Conservation (phyloP, 768 basidiomycete genomes). For the Lactarius deliciosus region DNA sequence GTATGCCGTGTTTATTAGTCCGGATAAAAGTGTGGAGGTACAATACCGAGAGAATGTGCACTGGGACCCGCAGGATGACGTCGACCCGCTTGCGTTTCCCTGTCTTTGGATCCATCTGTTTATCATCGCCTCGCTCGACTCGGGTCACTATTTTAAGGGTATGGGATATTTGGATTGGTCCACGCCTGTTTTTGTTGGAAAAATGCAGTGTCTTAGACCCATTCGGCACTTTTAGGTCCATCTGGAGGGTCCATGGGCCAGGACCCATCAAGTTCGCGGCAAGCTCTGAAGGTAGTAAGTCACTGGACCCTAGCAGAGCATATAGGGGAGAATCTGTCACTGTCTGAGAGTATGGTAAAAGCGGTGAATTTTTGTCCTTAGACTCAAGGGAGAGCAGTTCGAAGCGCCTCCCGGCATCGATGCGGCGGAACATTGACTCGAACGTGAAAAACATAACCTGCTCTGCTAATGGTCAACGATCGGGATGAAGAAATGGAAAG, state of each 20-base stretch:
- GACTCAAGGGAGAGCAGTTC: slow-evolving; percentile 11
- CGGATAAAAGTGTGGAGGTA: slow-evolving; percentile 20
- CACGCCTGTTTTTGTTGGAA: slow-evolving; percentile 75
- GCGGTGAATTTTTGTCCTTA: slow-evolving; percentile 37
- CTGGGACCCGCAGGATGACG: slow-evolving; percentile 80
- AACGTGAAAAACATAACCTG: slow-evolving; percentile 78
- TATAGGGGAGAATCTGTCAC: slow-evolving; percentile 76
- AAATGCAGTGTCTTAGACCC: slow-evolving; percentile 60
- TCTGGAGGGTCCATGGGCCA: slow-evolving; percentile 66
- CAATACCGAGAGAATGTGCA: slow-evolving; percentile 84
- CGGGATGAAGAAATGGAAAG: neutral
- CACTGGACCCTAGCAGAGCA: slow-evolving; percentile 29
- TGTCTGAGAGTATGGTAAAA: slow-evolving; percentile 60
- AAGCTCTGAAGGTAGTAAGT: slow-evolving; percentile 48
- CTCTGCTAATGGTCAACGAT: slow-evolving; percentile 47
- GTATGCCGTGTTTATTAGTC: neutral
- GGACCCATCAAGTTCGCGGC: slow-evolving; percentile 12
- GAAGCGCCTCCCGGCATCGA: slow-evolving; percentile 51
- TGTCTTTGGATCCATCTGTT: slow-evolving; percentile 55
- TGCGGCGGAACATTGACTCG: slow-evolving; percentile 61
- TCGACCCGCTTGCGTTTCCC: slow-evolving; percentile 84
- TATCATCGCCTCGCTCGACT: slow-evolving; percentile 79
- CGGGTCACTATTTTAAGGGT: slow-evolving; percentile 77
- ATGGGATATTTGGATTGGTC: slow-evolving; percentile 77
- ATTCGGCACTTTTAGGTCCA: slow-evolving; percentile 63